These are phyloP conservation scores for Euphrasia confusa DNA, from an alignment of 257 asterid genomes.

Conservation along the genomic window DNA sequence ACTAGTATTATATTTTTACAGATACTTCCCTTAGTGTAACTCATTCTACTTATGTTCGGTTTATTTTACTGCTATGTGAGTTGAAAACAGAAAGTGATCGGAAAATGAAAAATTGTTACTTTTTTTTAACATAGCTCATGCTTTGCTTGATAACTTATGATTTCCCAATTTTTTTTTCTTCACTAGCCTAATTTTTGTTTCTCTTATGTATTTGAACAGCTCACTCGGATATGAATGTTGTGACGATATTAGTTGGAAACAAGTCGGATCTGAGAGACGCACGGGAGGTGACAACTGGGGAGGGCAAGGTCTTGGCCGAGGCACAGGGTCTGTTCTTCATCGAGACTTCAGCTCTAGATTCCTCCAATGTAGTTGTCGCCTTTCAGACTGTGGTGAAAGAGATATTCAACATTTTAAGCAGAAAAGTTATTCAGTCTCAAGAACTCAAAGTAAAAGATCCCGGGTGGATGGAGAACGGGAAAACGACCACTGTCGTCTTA, in stretches of 20 bases:
- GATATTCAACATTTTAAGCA: constrained; percentile 72
- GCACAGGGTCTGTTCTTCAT: constrained; percentile 77
- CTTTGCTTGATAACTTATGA: not conserved
- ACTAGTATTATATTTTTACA: no score
- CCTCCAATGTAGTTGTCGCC: constrained; percentile 72
- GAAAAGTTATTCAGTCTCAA: constrained; percentile 94
- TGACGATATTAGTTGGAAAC: constrained; percentile 87
- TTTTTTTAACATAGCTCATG: not conserved
- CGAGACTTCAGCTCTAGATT: constrained; percentile 93
- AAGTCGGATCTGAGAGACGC: constrained; percentile 86
- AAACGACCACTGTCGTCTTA: constrained; percentile 64
- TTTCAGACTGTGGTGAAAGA: constrained; percentile 81
- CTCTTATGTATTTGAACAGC: constrained; percentile 41
- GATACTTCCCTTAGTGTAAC: not conserved
- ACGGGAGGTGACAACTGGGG: constrained; percentile 83
- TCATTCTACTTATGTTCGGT: not conserved
- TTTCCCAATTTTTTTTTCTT: no score
- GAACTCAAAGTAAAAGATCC: constrained; percentile 65
- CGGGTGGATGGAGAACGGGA: constrained; percentile 50
- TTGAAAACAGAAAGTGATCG: not conserved
- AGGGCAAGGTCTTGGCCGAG: constrained; percentile 86
- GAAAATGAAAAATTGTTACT: not conserved
- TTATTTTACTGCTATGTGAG: not conserved
- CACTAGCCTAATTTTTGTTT: no score
- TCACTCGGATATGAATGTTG: constrained; percentile 95